phyloP scores from a whole-genome alignment of 768 basidiomycete species.

The Suillus hirtellus region DNA sequence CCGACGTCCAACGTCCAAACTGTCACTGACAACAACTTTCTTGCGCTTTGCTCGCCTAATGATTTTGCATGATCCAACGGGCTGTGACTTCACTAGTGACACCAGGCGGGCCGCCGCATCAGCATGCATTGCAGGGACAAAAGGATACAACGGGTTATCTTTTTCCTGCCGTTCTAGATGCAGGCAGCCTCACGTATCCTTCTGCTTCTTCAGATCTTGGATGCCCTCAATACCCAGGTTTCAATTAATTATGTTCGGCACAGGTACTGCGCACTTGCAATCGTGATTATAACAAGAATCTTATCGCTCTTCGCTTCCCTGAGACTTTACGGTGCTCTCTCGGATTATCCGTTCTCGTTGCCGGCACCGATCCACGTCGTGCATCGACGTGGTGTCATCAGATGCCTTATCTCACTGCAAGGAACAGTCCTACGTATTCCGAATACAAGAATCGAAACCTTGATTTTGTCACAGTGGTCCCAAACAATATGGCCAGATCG shows the following conservation, averaged over 20 bases:
- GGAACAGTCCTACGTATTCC: not conserved
- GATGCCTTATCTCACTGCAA: not conserved
- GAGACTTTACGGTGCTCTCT: not conserved
- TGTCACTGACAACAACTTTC: not conserved
- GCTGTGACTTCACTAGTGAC: not conserved
- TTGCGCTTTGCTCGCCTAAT: not conserved
- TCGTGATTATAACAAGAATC: not conserved
- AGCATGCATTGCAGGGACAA: not conserved
- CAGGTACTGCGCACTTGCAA: not conserved
- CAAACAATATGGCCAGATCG: not conserved
- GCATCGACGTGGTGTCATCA: not conserved
- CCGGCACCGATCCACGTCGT: not conserved
- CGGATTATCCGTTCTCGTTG: not conserved
- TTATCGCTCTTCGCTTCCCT: conserved; percentile 4
- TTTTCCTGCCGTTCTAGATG: not conserved
- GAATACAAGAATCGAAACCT: not conserved
- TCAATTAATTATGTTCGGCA: conserved; percentile 1
- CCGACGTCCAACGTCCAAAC: not conserved
- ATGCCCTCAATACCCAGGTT: not conserved
- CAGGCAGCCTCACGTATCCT: not conserved
- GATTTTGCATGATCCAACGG: not conserved
- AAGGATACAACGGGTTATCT: not conserved
- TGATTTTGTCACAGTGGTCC: not conserved
- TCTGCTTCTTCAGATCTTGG: not conserved
- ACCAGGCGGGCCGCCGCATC: not conserved